Evolutionary conservation across 768 basidiomycete genomes (phyloP), one percentile per base, ranked within the genome.

Genomic region (Mycena haematopus): DNA sequence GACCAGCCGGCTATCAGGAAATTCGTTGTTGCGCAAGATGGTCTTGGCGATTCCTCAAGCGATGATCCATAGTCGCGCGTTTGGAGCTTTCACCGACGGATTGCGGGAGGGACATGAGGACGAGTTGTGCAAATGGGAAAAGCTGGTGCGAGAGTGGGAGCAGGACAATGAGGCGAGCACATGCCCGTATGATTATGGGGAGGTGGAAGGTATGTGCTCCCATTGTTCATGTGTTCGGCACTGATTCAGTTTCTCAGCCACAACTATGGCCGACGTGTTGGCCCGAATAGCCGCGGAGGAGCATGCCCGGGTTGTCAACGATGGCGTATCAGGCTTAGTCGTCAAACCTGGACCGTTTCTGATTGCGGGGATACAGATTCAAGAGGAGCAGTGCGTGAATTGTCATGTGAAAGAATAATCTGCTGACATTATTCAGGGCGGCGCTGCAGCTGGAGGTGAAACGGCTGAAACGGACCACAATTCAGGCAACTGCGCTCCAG

Each of bases 101-200:
- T 24, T 59, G 31, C 19, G 35, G 4, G 52, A 54, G 2, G 60
- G 59, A 1, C 59, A 60, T 8, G 46, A 54, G 36, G 45, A 27
- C 1, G 52, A 60, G 5, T 40, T 60, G 52, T 6, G 5, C 11
- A 14, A 65, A 22, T 69, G 68, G 68, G 65, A 69, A 22, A 40
- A 38, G n/a, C 21, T 29, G 45, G 55, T 69, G 7, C 27, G 22
- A 21, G 67, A 33, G 0, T 70, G 67, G 67, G 67, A 68, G 61
- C 17, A 7, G 4, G 70, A 69, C 40, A n/a, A 55, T n/a, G 42
- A 38, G 7, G 36, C 22, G 14, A 45, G 22, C 8, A 44, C 53
- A 24, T 36, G 52, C 57, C 68, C 69, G 0, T 69, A 70, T 42
- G 62, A 66, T 1, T 59, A 67, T n/a, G 25, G 63, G 4, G 50